Evolutionary conservation across 208 protist genomes (phyloP).

Genomic region (Zelonia costaricensis): DNA sequence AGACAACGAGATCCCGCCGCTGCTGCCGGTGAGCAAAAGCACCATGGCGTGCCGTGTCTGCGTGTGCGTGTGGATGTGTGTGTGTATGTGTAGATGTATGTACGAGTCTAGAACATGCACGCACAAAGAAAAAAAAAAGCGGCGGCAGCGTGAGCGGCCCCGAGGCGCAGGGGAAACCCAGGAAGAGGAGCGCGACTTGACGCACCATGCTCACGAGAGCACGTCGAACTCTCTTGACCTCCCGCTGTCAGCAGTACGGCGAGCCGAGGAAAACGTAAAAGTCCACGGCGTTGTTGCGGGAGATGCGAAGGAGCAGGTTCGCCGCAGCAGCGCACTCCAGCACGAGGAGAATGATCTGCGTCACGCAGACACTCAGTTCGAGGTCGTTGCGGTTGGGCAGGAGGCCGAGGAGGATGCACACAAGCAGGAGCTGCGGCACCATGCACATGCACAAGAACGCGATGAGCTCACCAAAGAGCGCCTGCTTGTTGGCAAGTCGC

Average conservation of each 20-base stretch:
- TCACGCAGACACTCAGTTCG: conserved; percentile 61
- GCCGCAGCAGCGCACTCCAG: conserved; percentile 40
- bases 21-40: too few relatives aligned
- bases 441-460: conserved; percentile 54
- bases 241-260: conserved; percentile 18
- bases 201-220: too few relatives aligned
- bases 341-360: conserved; percentile 55
- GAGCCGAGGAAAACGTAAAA: conserved; percentile 58
- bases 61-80: not conserved
- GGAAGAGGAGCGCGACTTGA: not conserved
- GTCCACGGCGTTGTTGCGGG: conserved; percentile 69
- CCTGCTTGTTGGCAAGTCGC: conserved; percentile 36
- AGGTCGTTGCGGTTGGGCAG: conserved; percentile 55
- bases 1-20: too few relatives aligned
- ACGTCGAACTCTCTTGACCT: too few relatives aligned
- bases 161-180: too few relatives aligned
- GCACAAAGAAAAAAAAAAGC: not conserved
- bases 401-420: conserved; percentile 34
- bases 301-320: conserved; percentile 37
- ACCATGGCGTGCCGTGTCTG: too few relatives aligned
- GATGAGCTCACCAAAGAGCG: conserved; percentile 45
- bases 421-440: conserved; percentile 55
- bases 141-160: too few relatives aligned
- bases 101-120: not conserved
- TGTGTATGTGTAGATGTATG: not conserved